Base-by-base conservation (phyloP, 2,329 filamentous ascomycete species). In the Intubia oerlemansii region DNA sequence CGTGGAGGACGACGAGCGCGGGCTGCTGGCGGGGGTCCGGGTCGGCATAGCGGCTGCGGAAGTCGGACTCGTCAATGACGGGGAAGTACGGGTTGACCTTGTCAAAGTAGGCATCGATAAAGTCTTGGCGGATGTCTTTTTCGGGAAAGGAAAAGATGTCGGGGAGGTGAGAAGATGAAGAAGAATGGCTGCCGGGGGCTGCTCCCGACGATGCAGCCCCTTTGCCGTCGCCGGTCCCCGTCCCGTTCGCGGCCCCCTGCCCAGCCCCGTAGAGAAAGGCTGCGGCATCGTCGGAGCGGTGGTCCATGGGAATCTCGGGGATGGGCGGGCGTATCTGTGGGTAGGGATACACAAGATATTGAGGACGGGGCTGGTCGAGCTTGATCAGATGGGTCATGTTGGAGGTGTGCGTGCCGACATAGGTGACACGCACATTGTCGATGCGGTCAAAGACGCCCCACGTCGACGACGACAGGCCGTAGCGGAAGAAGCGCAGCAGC, bases 301-400 rank as follows among this genome's bases (percentile, higher is more conserved):
- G n/a, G n/a, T n/a, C n/a, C n/a, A n/a, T n/a, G n/a, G n/a, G n/a
- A n/a, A n/a, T n/a, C n/a, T n/a, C n/a, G n/a, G 17, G 11, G 12
- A 25, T 19, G n/a, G 32, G 29, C 5, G 32, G 32, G 10, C 29
- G 19, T 17, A 34, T 32, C 15, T 32, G 32, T 10, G 32, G 32
- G 21, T 34, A 34, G 5, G 29, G 32, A 10, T 34, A 34, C 5
- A 34, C 20, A 9, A 34, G 24, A 10, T 32, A 34, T 15, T 29
- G 32, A 10, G 32, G 29, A 5, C 27, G 29, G 5, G 32, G 32
- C 5, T 24, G 25, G 24, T 32, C 30, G 6, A 34, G 33, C 21
- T 29, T 27, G 12, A 34, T 30, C 10, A 34, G 33, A 16, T 34
- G 33, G 4, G 30, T 23, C 30, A 34, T 32, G 25, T 34, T 34